Evolutionary conservation across 179 eudicot species (phyloP), one percentile per base, ranked within the genome.

Genomic region (Dionaea muscipula): DNA sequence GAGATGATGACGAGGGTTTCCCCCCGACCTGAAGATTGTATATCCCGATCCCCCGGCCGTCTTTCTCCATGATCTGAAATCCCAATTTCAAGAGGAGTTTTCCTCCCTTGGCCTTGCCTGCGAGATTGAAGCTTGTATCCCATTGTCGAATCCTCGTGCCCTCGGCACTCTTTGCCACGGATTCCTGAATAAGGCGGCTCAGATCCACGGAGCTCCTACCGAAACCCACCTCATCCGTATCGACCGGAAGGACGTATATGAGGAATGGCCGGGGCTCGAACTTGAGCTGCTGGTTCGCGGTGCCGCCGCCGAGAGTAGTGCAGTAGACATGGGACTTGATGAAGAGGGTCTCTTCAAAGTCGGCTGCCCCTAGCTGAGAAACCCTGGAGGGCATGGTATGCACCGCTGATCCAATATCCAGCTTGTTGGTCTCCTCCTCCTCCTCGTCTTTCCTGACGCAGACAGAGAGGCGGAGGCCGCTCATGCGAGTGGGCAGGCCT

Each of bases 301-400:
- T 61, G 4, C 77, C 80, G 18, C 68, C 60, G 1, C 72, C 69
- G 19, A 69, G 74, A 21, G 80, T 57, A 75, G n/a, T n/a, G n/a
- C 77, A 82, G 66, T 87, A 84, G 26, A 87, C 94, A 65, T 87
- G 84, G 61, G 91, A 80, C 69, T 86, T 78, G 17, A 87, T 44
- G 44, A 91, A 91, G 2, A 91, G 61, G 0, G 91, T 91, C 78
- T 87, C 98, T 55, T 91, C 94, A 23, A 91, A 91, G 72, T 91
- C 98, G 33, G 95, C 98, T 45, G 86, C 86, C 56, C 88, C 95
- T 26, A n/a, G n/a, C n/a, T 91, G 86, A 22, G 94, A 57, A 7
- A 91, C 98, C 54, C 95, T 75, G 1, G 98, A 80, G 0, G 98
- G 98, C 98, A 91, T 91, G 2, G 98, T 91, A 40, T 91, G 79